A percentile compares a stretch with the other conserved stretches of the same genome.
Evolutionary conservation across 176 grass and related monocot species (phyloP).

Genomic region (Sorghum bicolor): DNA sequence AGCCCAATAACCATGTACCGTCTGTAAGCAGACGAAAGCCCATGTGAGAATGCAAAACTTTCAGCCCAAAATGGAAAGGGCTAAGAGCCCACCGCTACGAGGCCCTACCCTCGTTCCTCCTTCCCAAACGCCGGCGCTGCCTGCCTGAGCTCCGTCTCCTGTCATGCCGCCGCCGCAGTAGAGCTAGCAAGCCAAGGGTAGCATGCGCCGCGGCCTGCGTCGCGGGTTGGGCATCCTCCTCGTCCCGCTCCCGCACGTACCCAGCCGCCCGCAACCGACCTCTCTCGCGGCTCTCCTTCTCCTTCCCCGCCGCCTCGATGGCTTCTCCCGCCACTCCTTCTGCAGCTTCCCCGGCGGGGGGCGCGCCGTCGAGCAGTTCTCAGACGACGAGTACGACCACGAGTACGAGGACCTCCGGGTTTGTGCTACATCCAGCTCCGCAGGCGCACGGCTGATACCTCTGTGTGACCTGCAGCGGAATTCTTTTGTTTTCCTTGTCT

Average conservation of each 20-base stretch:
- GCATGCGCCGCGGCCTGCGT: conserved; percentile 34
- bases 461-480: neutral
- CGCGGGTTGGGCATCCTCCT: conserved; percentile 40
- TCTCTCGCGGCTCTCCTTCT: conserved; percentile 43
- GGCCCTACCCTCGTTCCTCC: neutral
- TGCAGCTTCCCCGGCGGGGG: conserved; percentile 28
- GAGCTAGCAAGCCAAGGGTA: conserved; percentile 22
- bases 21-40: neutral
- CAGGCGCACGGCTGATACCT: neutral
- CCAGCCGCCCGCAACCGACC: conserved; percentile 11
- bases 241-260: conserved; percentile 18
- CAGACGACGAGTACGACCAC: conserved; percentile 92
- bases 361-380: conserved; percentile 83
- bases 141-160: neutral
- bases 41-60: neutral
- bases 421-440: neutral
- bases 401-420: conserved; percentile 87
- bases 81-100: neutral
- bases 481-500: neutral
- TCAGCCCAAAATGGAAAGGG: neutral
- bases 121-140: conserved; percentile 23
- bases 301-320: conserved; percentile 24
- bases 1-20: neutral
- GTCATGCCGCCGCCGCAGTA: conserved; percentile 19
- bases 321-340: conserved; percentile 9